Base-by-base conservation (phyloP, 2,329 filamentous ascomycete genomes). In the Arthrobotrys megalospora region DNA sequence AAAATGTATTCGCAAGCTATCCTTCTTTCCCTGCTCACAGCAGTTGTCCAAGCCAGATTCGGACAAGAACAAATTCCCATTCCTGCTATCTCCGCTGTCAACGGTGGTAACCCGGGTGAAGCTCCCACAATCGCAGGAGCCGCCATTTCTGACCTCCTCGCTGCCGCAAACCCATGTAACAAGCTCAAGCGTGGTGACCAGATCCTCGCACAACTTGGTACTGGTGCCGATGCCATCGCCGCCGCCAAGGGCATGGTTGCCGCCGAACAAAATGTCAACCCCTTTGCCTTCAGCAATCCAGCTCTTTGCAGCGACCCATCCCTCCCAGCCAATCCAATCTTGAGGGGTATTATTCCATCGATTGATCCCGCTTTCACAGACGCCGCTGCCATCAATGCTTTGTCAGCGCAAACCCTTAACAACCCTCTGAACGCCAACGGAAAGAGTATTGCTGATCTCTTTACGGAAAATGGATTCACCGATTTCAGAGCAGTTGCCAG, bases 221-320 rank as follows among this genome's bases (percentile, higher is more conserved):
- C 85, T 53, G 88, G 89, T 80, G 84, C 86, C n/a, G 85, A 87
- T 78, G 89, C 90, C 80, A 85, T 92, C 73, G 86, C 87, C 12
- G 90, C 89, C 19, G 91, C 91, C 16, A 87, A 87, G 73, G 88
- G 87, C 14, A 86, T 92, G 43, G 90, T 92, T 12, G 87, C 88
- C 28, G 90, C 90, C 3, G 90, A 92, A 86, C 90, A 91, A 84
- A 92, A 92, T 87, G 91, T 91, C 86, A 92, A 92, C 38, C 85
- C 90, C 89, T 64, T 91, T 90, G 80, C 88, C 84, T 70, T 87
- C 88, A 79, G 85, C 85, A 81, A 86, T 89, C 38, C 90, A 16
- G 89, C 87, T 79, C 88, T 93, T 82, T 92, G 91, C 84, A 87
- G 86, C 43, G 89, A 92, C 80, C 85, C 90, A 1, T 85, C 86